Evolutionary conservation across 306 rosid species (phyloP).

Genomic region (Arachis stenosperma): DNA sequence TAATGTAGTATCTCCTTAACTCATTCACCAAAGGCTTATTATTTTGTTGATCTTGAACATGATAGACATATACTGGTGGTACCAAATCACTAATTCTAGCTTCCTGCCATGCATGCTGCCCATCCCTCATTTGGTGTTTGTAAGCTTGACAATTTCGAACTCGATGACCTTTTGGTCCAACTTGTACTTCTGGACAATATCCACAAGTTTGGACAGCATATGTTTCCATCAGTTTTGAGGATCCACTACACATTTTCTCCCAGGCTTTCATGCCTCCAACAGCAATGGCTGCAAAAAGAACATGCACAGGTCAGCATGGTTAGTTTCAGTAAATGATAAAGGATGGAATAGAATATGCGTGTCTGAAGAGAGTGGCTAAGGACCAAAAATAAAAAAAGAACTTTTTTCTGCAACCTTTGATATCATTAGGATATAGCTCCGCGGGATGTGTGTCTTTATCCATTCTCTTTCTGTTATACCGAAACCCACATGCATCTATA

Average conservation of each 20-base stretch:
- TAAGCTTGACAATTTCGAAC: conserved; percentile 69
- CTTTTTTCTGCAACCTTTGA: conserved; percentile 51
- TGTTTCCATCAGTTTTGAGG: conserved; percentile 60
- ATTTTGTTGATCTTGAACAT: conserved; percentile 49
- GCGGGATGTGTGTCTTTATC: conserved; percentile 30
- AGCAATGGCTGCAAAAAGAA: conserved; percentile 54
- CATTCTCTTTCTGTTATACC: conserved; percentile 45
- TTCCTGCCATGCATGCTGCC: conserved; percentile 82
- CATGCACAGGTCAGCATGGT: conserved; percentile 24
- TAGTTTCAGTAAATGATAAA: conserved; percentile 2
- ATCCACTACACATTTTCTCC: conserved; percentile 60
- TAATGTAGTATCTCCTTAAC: conserved; percentile 64
- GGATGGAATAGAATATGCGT: not conserved
- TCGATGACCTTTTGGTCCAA: conserved; percentile 77
- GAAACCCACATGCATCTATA: conserved; percentile 56
- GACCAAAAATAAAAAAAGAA: not conserved
- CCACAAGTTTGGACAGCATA: conserved; percentile 77
- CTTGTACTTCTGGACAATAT: conserved; percentile 77
- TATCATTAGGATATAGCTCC: conserved; percentile 45
- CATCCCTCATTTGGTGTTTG: conserved; percentile 88
- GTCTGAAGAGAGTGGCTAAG: not conserved
- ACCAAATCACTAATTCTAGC: conserved; percentile 63
- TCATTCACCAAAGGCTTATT: conserved; percentile 53
- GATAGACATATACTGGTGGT: conserved; percentile 71
- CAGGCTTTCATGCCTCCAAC: conserved; percentile 66